Percentiles rank a stretch among this genome's conserved stretches.
phyloP scores from a whole-genome alignment of 2,329 filamentous ascomycete genomes.

The Zymoseptoria passerinii region DNA sequence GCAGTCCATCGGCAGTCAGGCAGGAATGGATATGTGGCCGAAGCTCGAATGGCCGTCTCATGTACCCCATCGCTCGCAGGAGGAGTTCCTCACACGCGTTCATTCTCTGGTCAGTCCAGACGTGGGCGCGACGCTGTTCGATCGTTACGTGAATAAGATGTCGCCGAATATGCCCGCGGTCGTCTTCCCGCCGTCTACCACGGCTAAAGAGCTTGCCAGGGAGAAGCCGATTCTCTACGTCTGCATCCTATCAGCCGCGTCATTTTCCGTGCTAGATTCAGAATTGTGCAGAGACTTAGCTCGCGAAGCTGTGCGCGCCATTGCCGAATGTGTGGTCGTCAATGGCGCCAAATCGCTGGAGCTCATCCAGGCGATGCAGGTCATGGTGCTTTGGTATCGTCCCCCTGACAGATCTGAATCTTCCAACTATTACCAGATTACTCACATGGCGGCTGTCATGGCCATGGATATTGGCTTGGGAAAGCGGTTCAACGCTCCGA shows the following conservation, averaged over 20 bases:
- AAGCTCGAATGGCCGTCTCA: not conserved
- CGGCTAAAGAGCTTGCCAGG: slow-evolving; percentile 46
- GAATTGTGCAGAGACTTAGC: slow-evolving; percentile 54
- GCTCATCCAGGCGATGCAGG: slow-evolving; percentile 67
- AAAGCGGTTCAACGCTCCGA: slow-evolving; percentile 40
- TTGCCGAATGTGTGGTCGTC: slow-evolving; percentile 67
- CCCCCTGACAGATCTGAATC: slow-evolving; percentile 77
- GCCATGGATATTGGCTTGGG: slow-evolving; percentile 75
- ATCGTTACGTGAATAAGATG: slow-evolving; percentile 48
- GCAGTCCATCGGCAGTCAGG: not conserved
- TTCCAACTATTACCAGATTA: slow-evolving; percentile 81
- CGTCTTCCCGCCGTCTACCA: slow-evolving; percentile 47
- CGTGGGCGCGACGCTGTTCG: slow-evolving; percentile 48
- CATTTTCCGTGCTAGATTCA: slow-evolving; percentile 44
- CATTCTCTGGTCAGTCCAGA: slow-evolving; percentile 44
- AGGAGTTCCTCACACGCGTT: slow-evolving; percentile 28
- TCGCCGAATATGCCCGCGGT: slow-evolving; percentile 50
- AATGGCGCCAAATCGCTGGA: slow-evolving; percentile 75
- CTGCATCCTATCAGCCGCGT: slow-evolving; percentile 47
- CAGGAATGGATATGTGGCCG: not conserved
- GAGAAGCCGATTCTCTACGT: slow-evolving; percentile 54
- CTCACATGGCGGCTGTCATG: slow-evolving; percentile 74
- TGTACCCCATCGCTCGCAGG: slow-evolving; percentile 20
- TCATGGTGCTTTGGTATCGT: slow-evolving; percentile 76
- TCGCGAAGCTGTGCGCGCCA: slow-evolving; percentile 60